phyloP scores from a whole-genome alignment of 345 rosid species.

The Microcos paniculata region DNA sequence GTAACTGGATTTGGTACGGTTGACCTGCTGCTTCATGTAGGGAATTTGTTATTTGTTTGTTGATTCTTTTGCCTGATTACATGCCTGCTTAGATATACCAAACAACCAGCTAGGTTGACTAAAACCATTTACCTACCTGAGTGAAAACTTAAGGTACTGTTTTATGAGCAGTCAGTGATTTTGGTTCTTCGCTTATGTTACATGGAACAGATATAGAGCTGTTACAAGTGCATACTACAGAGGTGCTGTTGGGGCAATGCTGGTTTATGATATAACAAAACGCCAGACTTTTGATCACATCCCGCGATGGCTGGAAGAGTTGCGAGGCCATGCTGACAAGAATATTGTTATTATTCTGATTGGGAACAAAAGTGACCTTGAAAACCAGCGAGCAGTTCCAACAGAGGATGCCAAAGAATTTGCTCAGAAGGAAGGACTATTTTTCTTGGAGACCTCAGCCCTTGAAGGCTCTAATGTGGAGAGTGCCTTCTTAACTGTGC shows the following conservation, averaged over 20 bases:
- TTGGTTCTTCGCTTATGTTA: neutral
- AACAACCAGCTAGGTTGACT: neutral
- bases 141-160: neutral
- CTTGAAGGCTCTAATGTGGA: conserved; percentile 71
- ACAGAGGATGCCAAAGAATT: conserved; percentile 75
- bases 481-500: conserved; percentile 60
- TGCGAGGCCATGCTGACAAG: conserved; percentile 77
- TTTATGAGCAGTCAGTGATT: conserved; percentile 4
- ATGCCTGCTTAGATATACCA: neutral
- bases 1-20: neutral
- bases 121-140: neutral
- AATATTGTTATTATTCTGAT: conserved; percentile 74
- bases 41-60: neutral
- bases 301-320: conserved; percentile 82
- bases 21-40: neutral
- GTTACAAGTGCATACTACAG: conserved; percentile 87
- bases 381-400: conserved; percentile 61
- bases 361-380: conserved; percentile 74
- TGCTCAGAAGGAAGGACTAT: conserved; percentile 76
- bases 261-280: conserved; percentile 72
- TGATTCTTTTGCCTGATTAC: neutral
- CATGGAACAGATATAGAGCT: conserved; percentile 61
- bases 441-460: conserved; percentile 80
- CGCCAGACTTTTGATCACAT: conserved; percentile 81
- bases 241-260: conserved; percentile 92